Evolutionary conservation across 768 basidiomycete species (phyloP).

Genomic region (Leccinellum albellum): DNA sequence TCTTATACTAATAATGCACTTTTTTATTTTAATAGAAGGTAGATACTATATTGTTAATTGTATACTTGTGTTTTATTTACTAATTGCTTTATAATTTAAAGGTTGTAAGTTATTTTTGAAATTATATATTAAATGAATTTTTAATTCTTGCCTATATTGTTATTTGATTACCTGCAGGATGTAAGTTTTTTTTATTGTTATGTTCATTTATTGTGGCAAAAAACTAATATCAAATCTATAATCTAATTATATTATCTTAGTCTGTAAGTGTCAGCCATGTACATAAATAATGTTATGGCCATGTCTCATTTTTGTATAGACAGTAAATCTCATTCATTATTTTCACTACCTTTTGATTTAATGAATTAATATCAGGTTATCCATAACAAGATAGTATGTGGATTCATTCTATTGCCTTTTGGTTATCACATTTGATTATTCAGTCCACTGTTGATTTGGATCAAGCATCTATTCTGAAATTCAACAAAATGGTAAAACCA

Average conservation of each 20-base stretch:
- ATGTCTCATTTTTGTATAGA: neutral
- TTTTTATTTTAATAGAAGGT: neutral
- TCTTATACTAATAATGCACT: rapidly evolving
- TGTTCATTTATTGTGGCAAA: neutral
- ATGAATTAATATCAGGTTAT: too few species aligned
- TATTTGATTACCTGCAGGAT: neutral
- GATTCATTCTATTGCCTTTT: too few species aligned
- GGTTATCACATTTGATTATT: too few species aligned
- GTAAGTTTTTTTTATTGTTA: too few species aligned
- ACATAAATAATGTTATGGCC: neutral
- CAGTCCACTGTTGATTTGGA: too few species aligned
- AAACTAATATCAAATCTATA: too few species aligned
- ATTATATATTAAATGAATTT: neutral
- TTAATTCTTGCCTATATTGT: neutral
- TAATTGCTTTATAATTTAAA: neutral
- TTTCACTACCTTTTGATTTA: too few species aligned
- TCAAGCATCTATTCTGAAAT: too few species aligned
- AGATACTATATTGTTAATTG: neutral
- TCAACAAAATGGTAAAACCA: too few species aligned
- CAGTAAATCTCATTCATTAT: too few species aligned
- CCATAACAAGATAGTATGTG: too few species aligned
- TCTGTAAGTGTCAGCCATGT: neutral
- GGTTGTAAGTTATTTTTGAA: neutral
- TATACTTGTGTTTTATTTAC: too few species aligned
- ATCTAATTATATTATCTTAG: neutral